Conservation (phyloP, 2,329 filamentous ascomycete genomes). For the Claviceps fusiformis region DNA sequence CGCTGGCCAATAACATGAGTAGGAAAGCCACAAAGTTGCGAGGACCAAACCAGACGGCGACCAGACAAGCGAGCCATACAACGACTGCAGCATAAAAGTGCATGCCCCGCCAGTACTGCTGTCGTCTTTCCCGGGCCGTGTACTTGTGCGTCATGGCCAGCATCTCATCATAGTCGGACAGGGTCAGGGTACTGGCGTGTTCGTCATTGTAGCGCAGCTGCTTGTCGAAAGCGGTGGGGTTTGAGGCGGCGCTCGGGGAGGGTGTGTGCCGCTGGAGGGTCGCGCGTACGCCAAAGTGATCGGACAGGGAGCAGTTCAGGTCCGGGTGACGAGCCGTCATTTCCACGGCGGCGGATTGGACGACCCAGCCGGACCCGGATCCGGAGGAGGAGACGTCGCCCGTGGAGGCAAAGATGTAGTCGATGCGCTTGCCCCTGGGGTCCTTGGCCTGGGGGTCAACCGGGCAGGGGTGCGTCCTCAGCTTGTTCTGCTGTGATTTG, state of each 20-base stretch:
- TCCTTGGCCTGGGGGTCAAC: conserved; percentile 57
- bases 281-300: conserved; percentile 85
- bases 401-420: conserved; percentile 80
- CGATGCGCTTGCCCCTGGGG: conserved; percentile 68
- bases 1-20: conserved; percentile 64
- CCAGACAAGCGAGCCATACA: conserved; percentile 58
- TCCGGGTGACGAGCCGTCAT: conserved; percentile 73
- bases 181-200: conserved; percentile 10
- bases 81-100: conserved; percentile 61
- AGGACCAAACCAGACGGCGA: conserved; percentile 78
- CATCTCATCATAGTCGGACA: conserved; percentile 46
- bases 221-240: conserved; percentile 14
- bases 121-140: conserved; percentile 52
- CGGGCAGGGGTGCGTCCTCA: conserved; percentile 42
- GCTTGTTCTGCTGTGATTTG: conserved; percentile 51
- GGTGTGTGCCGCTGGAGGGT: conserved; percentile 45
- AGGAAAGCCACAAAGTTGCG: conserved; percentile 66
- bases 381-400: conserved; percentile 19
- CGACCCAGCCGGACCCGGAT: conserved; percentile 42
- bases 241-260: conserved; percentile 7
- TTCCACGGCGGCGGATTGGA: conserved; percentile 58
- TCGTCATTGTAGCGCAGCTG: conserved; percentile 18
- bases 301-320: conserved; percentile 74
- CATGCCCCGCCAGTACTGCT: conserved; percentile 55
- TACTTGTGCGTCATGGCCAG: conserved; percentile 58